phyloP scores from a whole-genome alignment of 306 rosid species.

The Vigna radiata region DNA sequence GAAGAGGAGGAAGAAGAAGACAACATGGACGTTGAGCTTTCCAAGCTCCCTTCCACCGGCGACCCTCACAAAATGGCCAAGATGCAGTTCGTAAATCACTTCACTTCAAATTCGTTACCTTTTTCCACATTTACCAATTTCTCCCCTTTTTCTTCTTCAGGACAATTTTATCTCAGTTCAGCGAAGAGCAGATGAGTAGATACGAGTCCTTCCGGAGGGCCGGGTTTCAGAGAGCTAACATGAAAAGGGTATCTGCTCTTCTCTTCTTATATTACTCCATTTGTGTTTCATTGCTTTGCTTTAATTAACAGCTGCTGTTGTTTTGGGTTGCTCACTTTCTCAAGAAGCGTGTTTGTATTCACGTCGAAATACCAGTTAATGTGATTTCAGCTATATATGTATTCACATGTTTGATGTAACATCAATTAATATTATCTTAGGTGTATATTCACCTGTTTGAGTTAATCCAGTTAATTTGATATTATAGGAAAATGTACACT shows the following conservation, averaged over 20 bases:
- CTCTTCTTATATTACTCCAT: neutral
- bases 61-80: slow-evolving; percentile 87
- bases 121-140: neutral
- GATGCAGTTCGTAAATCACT: slow-evolving; percentile 64
- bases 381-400: neutral
- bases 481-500: neutral
- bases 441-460: neutral
- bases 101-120: neutral
- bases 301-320: too few species aligned
- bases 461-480: neutral
- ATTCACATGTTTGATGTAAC: too few species aligned
- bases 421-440: neutral
- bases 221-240: slow-evolving; percentile 91
- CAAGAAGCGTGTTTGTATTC: too few species aligned
- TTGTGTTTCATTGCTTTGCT: neutral
- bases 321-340: too few species aligned
- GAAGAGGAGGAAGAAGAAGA: slow-evolving; percentile 95
- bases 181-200: slow-evolving; percentile 93
- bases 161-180: slow-evolving; percentile 80
- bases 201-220: slow-evolving; percentile 94
- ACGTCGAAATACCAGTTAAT: neutral
- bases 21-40: slow-evolving; percentile 87
- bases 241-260: slow-evolving; percentile 70
- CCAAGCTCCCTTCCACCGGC: slow-evolving; percentile 72
- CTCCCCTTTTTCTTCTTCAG: slow-evolving; percentile 45